phyloP scores from a whole-genome alignment of 176 grass and related monocot species.

The Puccinellia tenuiflora region DNA sequence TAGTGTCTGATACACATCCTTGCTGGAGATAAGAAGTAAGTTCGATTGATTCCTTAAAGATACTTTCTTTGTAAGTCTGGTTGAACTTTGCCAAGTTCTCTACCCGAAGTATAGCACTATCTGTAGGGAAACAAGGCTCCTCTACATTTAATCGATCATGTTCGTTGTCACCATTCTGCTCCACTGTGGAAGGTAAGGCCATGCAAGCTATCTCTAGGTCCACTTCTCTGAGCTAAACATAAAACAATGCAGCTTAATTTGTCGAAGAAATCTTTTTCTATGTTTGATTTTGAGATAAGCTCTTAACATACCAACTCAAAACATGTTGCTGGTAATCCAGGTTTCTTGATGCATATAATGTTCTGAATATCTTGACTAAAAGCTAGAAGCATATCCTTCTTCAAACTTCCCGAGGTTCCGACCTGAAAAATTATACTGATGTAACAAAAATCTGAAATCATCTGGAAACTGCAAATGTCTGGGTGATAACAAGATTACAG shows the following conservation, averaged over 20 bases:
- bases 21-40: neutral
- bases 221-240: slow-evolving; percentile 30
- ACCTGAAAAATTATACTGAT: slow-evolving; percentile 4
- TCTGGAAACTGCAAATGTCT: neutral
- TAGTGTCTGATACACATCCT: neutral
- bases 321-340: slow-evolving; percentile 23
- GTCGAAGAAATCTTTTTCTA: neutral
- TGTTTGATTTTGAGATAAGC: neutral
- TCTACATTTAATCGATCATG: neutral
- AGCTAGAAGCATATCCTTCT: slow-evolving; percentile 21
- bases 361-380: slow-evolving; percentile 26
- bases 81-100: neutral
- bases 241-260: neutral
- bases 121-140: neutral
- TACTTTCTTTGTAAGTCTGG: neutral
- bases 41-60: neutral
- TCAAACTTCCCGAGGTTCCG: slow-evolving; percentile 8
- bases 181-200: neutral
- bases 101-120: neutral
- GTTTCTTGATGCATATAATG: slow-evolving; percentile 18
- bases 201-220: neutral
- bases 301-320: slow-evolving; percentile 34
- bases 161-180: neutral
- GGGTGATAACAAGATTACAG: neutral
- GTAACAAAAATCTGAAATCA: neutral